Conservation (phyloP, 2,329 filamentous ascomycete species). For the Arthrobotrys pseudoclavata region DNA sequence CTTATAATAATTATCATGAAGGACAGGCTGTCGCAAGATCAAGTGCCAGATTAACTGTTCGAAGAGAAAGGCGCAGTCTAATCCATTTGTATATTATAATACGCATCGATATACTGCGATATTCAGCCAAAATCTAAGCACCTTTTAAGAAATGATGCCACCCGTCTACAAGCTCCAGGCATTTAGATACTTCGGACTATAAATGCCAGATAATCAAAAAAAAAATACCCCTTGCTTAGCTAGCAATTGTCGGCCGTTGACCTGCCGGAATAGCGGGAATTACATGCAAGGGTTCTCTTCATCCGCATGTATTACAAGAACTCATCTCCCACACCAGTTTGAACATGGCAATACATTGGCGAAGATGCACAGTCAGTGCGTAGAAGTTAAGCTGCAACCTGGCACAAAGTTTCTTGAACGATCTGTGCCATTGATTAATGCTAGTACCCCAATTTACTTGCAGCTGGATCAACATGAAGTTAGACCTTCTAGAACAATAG, state of each 20-base stretch:
- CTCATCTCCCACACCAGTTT: slow-evolving; percentile 19
- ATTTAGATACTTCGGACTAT: not conserved
- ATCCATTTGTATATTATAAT: slow-evolving; percentile 1
- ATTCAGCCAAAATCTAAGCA: slow-evolving; percentile 46
- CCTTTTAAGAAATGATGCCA: slow-evolving; percentile 23
- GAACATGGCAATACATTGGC: not conserved
- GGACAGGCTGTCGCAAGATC: slow-evolving; percentile 40
- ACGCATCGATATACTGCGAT: slow-evolving; percentile 21
- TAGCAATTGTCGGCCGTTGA: slow-evolving; percentile 33
- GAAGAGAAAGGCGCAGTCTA: slow-evolving; percentile 2
- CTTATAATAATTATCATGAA: not conserved
- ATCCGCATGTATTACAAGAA: slow-evolving; percentile 24
- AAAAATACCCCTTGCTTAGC: slow-evolving; percentile 9
- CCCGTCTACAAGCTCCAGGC: slow-evolving; percentile 17
- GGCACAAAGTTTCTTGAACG: slow-evolving; percentile 26
- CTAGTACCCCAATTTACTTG: not conserved
- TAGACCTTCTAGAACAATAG: slow-evolving; percentile 37
- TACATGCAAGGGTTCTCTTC: slow-evolving; percentile 49
- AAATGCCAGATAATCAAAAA: slow-evolving; percentile 31
- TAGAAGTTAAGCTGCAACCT: slow-evolving; percentile 18
- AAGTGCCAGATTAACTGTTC: slow-evolving; percentile 18
- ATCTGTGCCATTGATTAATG: not conserved
- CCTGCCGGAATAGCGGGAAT: slow-evolving; percentile 50
- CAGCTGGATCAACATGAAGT: slow-evolving; percentile 23
- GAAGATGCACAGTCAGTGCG: not conserved